Conservation (phyloP, 805 yeast species). For the Hanseniaspora nectarophila region DNA sequence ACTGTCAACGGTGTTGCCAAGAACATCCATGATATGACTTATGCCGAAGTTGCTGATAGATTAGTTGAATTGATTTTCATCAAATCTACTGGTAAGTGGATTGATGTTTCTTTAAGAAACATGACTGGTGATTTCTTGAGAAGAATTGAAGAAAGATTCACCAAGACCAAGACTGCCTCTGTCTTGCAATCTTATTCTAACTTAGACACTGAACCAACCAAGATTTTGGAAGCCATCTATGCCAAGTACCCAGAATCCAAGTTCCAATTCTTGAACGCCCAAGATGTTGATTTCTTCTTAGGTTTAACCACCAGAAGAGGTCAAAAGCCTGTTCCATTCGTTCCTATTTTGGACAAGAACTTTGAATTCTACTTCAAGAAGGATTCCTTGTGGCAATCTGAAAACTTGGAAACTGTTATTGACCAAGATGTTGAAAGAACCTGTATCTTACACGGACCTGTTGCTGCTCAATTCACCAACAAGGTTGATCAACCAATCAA, state of each 20-base stretch:
- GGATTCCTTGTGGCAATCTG: conserved; percentile 98
- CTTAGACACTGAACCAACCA: conserved; percentile 50
- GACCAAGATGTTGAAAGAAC: conserved; percentile 95
- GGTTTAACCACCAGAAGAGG: conserved; percentile 66
- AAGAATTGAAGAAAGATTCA: conserved; percentile 94
- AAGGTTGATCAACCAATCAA: conserved; percentile 85
- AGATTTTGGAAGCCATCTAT: conserved; percentile 48
- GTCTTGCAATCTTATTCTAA: conserved; percentile 62
- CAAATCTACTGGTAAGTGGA: conserved; percentile 69
- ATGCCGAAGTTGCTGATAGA: conserved; percentile 78
- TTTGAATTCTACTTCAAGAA: conserved; percentile 95
- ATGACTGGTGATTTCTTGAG: conserved; percentile 76
- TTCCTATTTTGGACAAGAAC: conserved; percentile 87
- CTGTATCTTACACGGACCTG: conserved; percentile 98
- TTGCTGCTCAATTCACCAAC: conserved; percentile 85
- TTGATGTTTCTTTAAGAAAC: conserved; percentile 73
- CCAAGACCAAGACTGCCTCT: conserved; percentile 46
- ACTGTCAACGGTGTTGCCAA: conserved; percentile 57
- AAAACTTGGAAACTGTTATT: conserved; percentile 89
- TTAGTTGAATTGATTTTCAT: conserved; percentile 81
- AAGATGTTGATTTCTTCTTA: conserved; percentile 88
- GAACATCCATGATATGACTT: conserved; percentile 92
- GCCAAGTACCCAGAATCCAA: conserved; percentile 60
- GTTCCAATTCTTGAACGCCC: conserved; percentile 79
- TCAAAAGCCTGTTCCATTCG: conserved; percentile 97